Evolutionary conservation across 179 eudicot genomes (phyloP).

Genomic region (Beta macrorhiza): DNA sequence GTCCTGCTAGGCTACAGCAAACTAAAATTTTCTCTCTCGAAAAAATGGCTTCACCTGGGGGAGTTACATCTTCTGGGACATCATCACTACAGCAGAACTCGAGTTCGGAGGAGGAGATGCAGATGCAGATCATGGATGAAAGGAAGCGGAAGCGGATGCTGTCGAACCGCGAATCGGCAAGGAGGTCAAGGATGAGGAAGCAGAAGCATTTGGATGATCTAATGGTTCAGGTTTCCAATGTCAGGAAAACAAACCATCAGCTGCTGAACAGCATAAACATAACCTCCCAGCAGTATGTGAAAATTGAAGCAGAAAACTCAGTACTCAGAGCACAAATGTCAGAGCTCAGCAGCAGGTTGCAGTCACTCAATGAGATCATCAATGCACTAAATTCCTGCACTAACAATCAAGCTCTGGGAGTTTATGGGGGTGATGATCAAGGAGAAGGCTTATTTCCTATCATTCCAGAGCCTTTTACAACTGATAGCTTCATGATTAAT

Average conservation of each 20-base stretch:
- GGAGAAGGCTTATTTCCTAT: conserved; percentile 15
- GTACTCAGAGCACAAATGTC: conserved; percentile 63
- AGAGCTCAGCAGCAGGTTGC: conserved; percentile 68
- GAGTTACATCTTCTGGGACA: conserved; percentile 33
- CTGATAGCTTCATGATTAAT: conserved; percentile 39
- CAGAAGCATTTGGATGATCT: conserved; percentile 73
- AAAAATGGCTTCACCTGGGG: conserved; percentile 43
- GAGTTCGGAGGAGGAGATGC: conserved; percentile 33
- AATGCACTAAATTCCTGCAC: conserved; percentile 21
- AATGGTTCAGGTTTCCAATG: conserved; percentile 41
- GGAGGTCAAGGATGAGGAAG: conserved; percentile 78
- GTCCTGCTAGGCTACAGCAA: conserved; percentile 1
- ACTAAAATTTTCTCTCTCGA: not conserved
- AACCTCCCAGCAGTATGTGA: conserved; percentile 46
- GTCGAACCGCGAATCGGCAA: conserved; percentile 87
- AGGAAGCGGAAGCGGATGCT: conserved; percentile 63
- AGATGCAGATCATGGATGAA: conserved; percentile 27
- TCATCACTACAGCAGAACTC: conserved; percentile 31
- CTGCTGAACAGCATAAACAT: conserved; percentile 39
- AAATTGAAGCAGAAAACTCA: conserved; percentile 61
- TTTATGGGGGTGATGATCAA: conserved; percentile 25
- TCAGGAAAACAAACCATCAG: conserved; percentile 56
- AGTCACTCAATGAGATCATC: conserved; percentile 65
- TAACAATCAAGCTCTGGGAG: conserved; percentile 19
- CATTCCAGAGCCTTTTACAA: conserved; percentile 24